Conservation (phyloP, 140 eudicot species). For the Flaveria floridana region DNA sequence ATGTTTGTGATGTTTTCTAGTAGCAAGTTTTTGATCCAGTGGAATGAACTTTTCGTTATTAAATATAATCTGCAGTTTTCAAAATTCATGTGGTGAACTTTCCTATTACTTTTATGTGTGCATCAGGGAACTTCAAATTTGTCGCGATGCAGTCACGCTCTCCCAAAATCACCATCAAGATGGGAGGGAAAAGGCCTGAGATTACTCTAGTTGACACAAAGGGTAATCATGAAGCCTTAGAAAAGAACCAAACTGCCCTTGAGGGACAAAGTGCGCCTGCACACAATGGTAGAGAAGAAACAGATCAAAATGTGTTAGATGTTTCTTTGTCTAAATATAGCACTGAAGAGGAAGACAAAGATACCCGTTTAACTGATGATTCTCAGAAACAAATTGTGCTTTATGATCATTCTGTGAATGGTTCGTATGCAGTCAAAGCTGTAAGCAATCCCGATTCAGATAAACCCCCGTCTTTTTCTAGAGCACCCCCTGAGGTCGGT, state of each 20-base stretch:
- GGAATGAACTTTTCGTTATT: too few species aligned
- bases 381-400: conserved; percentile 51
- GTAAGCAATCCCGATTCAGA: conserved; percentile 29
- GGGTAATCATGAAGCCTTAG: conserved; percentile 14
- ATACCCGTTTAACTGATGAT: neutral
- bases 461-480: conserved; percentile 27
- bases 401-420: conserved; percentile 46
- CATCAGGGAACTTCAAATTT: conserved; percentile 32
- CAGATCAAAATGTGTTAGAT: conserved; percentile 26
- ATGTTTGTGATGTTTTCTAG: neutral
- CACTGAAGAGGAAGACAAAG: conserved; percentile 37
- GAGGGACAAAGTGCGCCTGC: conserved; percentile 26
- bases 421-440: conserved; percentile 26
- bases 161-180: conserved; percentile 46
- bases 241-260: conserved; percentile 27
- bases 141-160: conserved; percentile 50
- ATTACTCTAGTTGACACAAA: conserved; percentile 14
- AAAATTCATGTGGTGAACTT: too few species aligned
- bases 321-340: conserved; percentile 29
- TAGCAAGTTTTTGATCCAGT: neutral
- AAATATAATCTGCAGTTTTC: too few species aligned
- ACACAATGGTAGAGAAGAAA: conserved; percentile 24
- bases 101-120: neutral
- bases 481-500: conserved; percentile 65
- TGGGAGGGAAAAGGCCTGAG: conserved; percentile 40